phyloP scores from a whole-genome alignment of 768 basidiomycete genomes.

The Lentinula detonsa region DNA sequence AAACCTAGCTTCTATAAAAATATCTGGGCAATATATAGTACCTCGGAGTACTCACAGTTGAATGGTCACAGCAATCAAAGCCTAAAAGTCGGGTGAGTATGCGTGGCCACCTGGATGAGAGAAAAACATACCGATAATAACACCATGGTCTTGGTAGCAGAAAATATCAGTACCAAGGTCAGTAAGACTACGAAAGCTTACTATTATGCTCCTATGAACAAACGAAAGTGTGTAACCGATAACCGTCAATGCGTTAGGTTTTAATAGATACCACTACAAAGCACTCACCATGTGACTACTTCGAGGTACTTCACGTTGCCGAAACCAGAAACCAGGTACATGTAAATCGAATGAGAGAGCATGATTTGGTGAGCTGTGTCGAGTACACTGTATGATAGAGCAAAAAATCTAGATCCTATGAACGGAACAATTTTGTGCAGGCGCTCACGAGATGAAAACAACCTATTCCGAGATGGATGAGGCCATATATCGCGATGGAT shows the following conservation, averaged over 20 bases:
- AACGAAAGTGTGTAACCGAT: not conserved
- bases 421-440: not conserved
- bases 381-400: not conserved
- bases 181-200: not conserved
- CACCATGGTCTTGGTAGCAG: not conserved
- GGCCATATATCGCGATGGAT: no score
- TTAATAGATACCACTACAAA: not conserved
- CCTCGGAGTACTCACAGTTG: not conserved
- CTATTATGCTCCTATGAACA: slow-evolving; percentile 2
- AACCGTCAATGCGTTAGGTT: not conserved
- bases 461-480: not conserved
- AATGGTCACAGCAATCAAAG: not conserved
- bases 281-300: not conserved
- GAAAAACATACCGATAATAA: not conserved
- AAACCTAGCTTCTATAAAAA: not conserved
- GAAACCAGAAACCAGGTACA: not conserved
- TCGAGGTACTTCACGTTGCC: not conserved
- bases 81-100: not conserved
- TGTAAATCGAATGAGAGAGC: slow-evolving; percentile 3
- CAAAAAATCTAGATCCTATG: not conserved
- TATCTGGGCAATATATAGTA: no score
- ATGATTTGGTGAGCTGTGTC: slow-evolving; percentile 5
- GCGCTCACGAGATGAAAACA: not conserved
- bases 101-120: not conserved
- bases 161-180: not conserved